Evolutionary conservation across 352 stramenopile species (phyloP).

Genomic region (Phytophthora litchii): DNA sequence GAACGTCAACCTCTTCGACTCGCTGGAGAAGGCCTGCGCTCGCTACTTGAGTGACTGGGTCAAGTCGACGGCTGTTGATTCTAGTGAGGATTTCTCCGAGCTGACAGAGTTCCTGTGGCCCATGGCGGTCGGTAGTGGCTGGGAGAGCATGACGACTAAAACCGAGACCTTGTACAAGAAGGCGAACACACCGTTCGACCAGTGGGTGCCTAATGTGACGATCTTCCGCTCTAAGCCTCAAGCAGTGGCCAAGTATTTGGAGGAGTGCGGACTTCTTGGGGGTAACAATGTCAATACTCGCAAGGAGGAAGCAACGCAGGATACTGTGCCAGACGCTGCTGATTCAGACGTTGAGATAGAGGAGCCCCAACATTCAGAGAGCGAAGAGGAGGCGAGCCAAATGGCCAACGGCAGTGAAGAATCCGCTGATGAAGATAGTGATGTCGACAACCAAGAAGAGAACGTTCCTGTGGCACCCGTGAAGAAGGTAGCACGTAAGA

Average conservation of each 20-base stretch:
- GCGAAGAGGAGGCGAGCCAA: slow-evolving; percentile 19
- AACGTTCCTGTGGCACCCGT: slow-evolving; percentile 2
- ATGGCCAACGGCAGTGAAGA: slow-evolving; percentile 11
- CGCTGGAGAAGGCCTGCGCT: slow-evolving; percentile 60
- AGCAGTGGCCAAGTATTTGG: slow-evolving; percentile 69
- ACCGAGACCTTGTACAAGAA: slow-evolving; percentile 71
- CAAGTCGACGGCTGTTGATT: slow-evolving; percentile 6
- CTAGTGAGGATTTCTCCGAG: slow-evolving; percentile 28
- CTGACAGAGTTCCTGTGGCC: slow-evolving; percentile 66
- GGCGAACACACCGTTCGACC: slow-evolving; percentile 65
- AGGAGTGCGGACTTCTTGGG: slow-evolving; percentile 32
- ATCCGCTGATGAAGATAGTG: slow-evolving; percentile 7
- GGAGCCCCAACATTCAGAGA: slow-evolving; percentile 24
- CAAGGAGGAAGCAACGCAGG: slow-evolving; percentile 16
- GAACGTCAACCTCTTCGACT: slow-evolving; percentile 82
- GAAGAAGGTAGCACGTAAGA: slow-evolving; percentile 16
- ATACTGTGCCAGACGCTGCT: slow-evolving; percentile 7
- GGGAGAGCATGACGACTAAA: slow-evolving; percentile 55
- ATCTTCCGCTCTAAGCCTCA: slow-evolving; percentile 73
- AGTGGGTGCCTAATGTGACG: slow-evolving; percentile 75
- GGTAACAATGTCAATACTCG: slow-evolving; percentile 3
- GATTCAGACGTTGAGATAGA: slow-evolving; percentile 36
- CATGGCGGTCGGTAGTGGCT: slow-evolving; percentile 56
- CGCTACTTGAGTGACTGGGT: slow-evolving; percentile 58
- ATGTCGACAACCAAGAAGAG: slow-evolving; percentile 29